Evolutionary conservation across 2,329 filamentous ascomycete species (phyloP).

Genomic region (Fusarium guadeloupense): DNA sequence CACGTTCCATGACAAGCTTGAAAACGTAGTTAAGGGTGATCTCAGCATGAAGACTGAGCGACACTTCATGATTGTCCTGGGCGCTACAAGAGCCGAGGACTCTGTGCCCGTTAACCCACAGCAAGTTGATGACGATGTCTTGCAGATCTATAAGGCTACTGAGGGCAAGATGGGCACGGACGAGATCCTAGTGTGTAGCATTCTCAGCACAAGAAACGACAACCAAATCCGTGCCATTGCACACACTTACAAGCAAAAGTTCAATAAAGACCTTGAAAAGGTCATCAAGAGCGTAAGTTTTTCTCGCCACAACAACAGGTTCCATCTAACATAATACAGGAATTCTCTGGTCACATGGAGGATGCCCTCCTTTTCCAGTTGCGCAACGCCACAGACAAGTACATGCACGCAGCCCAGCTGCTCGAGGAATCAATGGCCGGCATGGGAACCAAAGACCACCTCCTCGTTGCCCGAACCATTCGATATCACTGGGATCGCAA

Average conservation of each 20-base stretch:
- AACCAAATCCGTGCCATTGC: conserved; percentile 85
- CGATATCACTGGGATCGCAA: conserved; percentile 83
- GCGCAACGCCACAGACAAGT: conserved; percentile 79
- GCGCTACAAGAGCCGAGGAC: conserved; percentile 80
- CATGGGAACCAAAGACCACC: conserved; percentile 83
- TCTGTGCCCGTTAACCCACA: conserved; percentile 76
- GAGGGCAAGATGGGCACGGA: conserved; percentile 79
- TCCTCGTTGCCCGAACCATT: conserved; percentile 81
- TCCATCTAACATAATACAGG: conserved; percentile 49
- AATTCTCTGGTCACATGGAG: conserved; percentile 94
- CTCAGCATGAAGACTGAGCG: conserved; percentile 86
- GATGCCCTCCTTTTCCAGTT: conserved; percentile 83
- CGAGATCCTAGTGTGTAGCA: conserved; percentile 78
- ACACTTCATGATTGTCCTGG: conserved; percentile 84
- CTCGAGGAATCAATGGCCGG: conserved; percentile 92
- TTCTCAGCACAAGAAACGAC: conserved; percentile 79
- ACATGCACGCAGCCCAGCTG: conserved; percentile 81
- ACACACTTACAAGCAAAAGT: conserved; percentile 77
- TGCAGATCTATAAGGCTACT: conserved; percentile 79
- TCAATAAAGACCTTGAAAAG: conserved; percentile 73
- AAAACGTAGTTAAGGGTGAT: conserved; percentile 78
- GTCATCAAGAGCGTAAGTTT: conserved; percentile 73
- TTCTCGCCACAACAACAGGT: background rate
- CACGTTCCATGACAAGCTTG: conserved; percentile 72
- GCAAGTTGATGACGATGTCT: conserved; percentile 78